Percentiles rank a stretch among this genome's conserved stretches.
Conservation (phyloP, 305 asterid species). For the Plantago rigida region DNA sequence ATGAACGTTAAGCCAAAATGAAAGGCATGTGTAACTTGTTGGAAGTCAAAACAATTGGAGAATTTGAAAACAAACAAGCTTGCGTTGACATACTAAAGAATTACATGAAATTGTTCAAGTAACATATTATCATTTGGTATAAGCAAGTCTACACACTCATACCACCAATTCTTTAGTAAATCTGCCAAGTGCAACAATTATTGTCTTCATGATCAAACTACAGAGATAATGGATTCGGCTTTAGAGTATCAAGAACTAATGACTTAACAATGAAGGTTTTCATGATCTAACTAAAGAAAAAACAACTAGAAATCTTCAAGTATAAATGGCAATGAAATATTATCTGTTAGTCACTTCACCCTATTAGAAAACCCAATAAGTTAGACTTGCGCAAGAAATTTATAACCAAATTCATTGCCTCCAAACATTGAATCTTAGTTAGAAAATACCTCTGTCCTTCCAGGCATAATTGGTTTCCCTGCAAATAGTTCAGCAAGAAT, state of each 20-base stretch:
- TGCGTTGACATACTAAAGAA: too few relatives aligned
- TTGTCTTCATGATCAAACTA: too few relatives aligned
- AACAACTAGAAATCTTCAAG: neutral
- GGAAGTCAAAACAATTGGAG: too few relatives aligned
- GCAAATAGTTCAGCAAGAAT: slow-evolving; percentile 50
- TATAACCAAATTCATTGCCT: neutral
- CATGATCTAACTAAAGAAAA: neutral
- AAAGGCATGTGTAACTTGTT: too few relatives aligned
- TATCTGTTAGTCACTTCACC: neutral
- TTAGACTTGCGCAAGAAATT: neutral
- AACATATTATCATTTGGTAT: too few relatives aligned
- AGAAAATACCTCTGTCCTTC: slow-evolving; percentile 52
- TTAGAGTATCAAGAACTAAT: neutral
- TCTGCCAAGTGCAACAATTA: too few relatives aligned
- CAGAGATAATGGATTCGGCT: too few relatives aligned
- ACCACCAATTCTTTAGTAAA: too few relatives aligned
- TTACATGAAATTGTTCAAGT: too few relatives aligned
- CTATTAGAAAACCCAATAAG: neutral
- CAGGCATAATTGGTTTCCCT: slow-evolving; percentile 59
- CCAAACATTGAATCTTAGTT: slow-evolving; percentile 1
- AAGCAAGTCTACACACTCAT: too few relatives aligned
- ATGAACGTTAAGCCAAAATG: too few relatives aligned
- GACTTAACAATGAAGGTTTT: neutral
- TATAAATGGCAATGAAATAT: neutral
- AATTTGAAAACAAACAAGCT: too few relatives aligned